phyloP scores from a whole-genome alignment of 345 rosid species.

The Eucalyptus marginata region DNA sequence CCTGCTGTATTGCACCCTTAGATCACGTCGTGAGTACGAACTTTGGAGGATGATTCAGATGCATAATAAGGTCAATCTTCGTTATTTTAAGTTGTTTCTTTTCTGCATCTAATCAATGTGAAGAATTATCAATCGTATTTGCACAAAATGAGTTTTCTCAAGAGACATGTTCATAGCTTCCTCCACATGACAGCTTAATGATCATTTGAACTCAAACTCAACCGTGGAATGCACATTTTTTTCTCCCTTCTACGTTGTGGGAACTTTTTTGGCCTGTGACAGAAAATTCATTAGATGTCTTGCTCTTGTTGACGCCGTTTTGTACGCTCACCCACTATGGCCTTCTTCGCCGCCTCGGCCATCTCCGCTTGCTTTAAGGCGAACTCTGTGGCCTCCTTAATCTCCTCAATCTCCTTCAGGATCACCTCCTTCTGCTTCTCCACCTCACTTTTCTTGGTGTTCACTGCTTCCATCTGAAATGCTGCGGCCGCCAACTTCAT shows the following conservation, averaged over 20 bases:
- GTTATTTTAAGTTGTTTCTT: neutral
- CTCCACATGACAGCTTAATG: neutral
- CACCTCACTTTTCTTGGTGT: too few species aligned
- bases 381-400: conserved; percentile 50
- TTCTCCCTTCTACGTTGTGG: neutral
- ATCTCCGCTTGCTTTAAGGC: conserved; percentile 60
- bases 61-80: neutral
- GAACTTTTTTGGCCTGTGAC: neutral
- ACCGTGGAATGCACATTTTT: neutral
- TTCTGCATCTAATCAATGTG: neutral
- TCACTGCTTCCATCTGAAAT: too few species aligned
- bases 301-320: conserved; percentile 44
- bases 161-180: neutral
- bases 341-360: conserved; percentile 61
- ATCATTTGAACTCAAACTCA: neutral
- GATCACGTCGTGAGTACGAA: neutral
- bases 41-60: neutral
- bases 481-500: too few species aligned
- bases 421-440: too few species aligned
- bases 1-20: neutral
- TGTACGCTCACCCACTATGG: conserved; percentile 48
- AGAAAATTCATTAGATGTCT: neutral
- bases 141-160: neutral
- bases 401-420: conserved; percentile 47
- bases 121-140: neutral